A percentile compares a stretch with the other conserved stretches of the same genome.
These are phyloP conservation scores for Syzygium syzygioides DNA, from an alignment of 441 rosid genomes.

Conservation along the genomic window DNA sequence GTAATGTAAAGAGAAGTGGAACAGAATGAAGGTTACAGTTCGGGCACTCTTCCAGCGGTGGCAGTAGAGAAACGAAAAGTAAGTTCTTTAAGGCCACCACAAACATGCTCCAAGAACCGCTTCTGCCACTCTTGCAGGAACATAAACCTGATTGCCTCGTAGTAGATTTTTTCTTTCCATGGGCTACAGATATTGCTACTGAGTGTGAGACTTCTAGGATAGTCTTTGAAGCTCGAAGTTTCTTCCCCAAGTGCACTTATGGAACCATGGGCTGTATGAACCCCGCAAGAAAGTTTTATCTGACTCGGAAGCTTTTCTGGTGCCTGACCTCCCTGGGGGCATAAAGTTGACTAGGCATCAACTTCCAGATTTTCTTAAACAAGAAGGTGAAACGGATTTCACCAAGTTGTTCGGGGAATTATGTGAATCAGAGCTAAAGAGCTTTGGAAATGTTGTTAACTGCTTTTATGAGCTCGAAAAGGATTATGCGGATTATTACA, in stretches of 20 bases:
- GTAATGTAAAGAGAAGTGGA: no score
- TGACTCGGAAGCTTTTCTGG: neutral
- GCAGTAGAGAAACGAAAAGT: no score
- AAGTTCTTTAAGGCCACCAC: no score
- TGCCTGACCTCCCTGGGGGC: neutral
- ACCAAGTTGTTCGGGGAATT: neutral
- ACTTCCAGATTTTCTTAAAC: neutral
- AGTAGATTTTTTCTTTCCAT: neutral
- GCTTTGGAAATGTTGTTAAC: slow-evolving; percentile 42
- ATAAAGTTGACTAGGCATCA: neutral
- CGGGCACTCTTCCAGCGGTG: no score
- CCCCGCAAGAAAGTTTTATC: neutral
- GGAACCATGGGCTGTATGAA: neutral
- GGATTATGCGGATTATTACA: slow-evolving; percentile 34
- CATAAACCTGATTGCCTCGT: neutral
- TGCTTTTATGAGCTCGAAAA: slow-evolving; percentile 51
- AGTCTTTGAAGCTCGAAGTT: neutral
- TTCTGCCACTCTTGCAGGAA: no score
- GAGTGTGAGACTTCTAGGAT: neutral
- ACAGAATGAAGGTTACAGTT: no score
- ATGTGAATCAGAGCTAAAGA: neutral
- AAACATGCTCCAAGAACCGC: no score
- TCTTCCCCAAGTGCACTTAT: neutral
- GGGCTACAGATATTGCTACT: neutral
- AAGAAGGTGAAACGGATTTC: neutral